A percentile compares a stretch with the other conserved stretches of the same genome.
Evolutionary conservation across 2,329 filamentous ascomycete genomes (phyloP).

Genomic region (Allantophomopsis cytisporea): DNA sequence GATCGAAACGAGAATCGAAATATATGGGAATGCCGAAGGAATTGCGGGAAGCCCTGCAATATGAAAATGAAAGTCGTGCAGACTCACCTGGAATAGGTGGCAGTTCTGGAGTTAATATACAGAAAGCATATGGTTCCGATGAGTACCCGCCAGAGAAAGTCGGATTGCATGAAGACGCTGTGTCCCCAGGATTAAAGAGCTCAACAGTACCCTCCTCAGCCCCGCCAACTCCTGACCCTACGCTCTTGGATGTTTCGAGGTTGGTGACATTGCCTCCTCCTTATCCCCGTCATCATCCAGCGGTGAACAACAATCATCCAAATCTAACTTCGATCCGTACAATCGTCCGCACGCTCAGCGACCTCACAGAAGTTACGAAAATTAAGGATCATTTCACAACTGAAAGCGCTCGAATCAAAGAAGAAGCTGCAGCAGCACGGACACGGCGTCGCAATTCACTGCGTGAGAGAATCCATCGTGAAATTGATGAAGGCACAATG

Average conservation of each 20-base stretch:
- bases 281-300: slow-evolving; percentile 87
- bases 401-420: slow-evolving; percentile 42
- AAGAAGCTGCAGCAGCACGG: slow-evolving; percentile 36
- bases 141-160: slow-evolving; percentile 55
- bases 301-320: slow-evolving; percentile 91
- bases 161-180: slow-evolving; percentile 31
- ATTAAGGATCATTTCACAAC: slow-evolving; percentile 49
- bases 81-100: slow-evolving; percentile 8
- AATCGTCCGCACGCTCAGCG: slow-evolving; percentile 58
- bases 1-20: slow-evolving; percentile 83
- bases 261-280: slow-evolving; percentile 87
- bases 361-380: slow-evolving; percentile 57
- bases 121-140: slow-evolving; percentile 18
- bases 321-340: slow-evolving; percentile 68
- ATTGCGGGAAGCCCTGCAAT: slow-evolving; percentile 57
- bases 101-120: slow-evolving; percentile 11
- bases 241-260: slow-evolving; percentile 72
- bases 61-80: slow-evolving; percentile 25
- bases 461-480: slow-evolving; percentile 61
- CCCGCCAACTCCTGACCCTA: slow-evolving; percentile 30
- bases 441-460: slow-evolving; percentile 47
- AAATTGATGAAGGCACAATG: slow-evolving; percentile 66
- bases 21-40: slow-evolving; percentile 90
- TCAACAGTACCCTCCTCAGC: slow-evolving; percentile 18
- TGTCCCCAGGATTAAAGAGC: slow-evolving; percentile 14